These are phyloP conservation scores for Carpinus viminea DNA, from an alignment of 306 rosid species.

Conservation along the genomic window DNA sequence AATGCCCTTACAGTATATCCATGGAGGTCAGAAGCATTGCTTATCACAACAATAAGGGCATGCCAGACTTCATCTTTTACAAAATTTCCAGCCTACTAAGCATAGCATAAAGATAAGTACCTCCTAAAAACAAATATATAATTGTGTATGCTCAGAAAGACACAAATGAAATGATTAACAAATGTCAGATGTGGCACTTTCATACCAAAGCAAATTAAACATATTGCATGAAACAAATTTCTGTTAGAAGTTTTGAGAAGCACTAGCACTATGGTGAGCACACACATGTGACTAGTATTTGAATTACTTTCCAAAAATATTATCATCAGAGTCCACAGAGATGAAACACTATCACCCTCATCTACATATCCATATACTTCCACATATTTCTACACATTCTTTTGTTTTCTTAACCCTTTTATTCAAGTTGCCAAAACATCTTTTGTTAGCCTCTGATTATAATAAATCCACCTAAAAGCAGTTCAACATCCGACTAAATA, in stretches of 20 bases:
- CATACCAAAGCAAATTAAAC: not conserved
- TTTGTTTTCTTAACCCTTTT: too few species aligned
- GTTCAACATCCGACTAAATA: too few species aligned
- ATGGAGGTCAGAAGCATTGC: conserved; percentile 95
- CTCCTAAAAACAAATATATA: conserved; percentile 21
- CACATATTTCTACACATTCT: too few species aligned
- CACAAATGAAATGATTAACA: not conserved
- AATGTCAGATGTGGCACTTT: not conserved
- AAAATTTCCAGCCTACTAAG: conserved; percentile 99
- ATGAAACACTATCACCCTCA: not conserved
- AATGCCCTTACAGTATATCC: conserved; percentile 88
- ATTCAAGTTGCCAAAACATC: too few species aligned
- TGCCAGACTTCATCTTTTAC: conserved; percentile 98
- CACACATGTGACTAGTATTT: not conserved
- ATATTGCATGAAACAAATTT: not conserved
- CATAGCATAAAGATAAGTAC: conserved; percentile 62
- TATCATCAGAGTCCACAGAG: not conserved
- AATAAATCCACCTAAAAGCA: too few species aligned
- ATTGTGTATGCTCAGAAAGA: conserved; percentile 6
- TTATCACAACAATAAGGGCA: conserved; percentile 80
- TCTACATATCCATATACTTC: too few species aligned
- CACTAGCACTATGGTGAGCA: not conserved
- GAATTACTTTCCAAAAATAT: not conserved
- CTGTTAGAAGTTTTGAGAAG: not conserved
- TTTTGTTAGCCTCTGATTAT: too few species aligned